Percentiles rank a stretch among this genome's conserved stretches.
Conservation (phyloP, 352 stramenopile species). For the Globisporangium cylindrosporum region DNA sequence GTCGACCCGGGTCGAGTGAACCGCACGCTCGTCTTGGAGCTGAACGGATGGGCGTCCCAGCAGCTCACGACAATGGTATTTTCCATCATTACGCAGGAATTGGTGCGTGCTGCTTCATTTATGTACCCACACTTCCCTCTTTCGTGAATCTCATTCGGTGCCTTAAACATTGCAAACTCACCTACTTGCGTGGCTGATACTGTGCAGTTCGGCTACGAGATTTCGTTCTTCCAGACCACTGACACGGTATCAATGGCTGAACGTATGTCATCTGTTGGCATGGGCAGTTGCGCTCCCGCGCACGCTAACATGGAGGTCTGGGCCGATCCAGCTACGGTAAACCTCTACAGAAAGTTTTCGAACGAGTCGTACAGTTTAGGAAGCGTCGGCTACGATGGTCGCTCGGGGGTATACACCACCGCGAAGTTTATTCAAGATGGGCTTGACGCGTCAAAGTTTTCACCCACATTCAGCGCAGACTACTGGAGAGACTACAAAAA, state of each 20-base stretch:
- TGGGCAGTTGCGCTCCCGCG: constrained; percentile 25
- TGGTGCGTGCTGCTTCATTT: constrained; percentile 22
- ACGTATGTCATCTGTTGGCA: constrained; percentile 29
- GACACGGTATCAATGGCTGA: constrained; percentile 23
- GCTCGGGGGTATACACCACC: constrained; percentile 39
- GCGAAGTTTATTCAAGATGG: constrained; percentile 32
- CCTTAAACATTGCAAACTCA: background rate
- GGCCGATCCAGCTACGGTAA: constrained; percentile 6
- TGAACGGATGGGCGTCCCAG: constrained; percentile 38
- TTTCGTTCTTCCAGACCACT: constrained; percentile 31
- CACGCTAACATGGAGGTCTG: constrained; percentile 31
- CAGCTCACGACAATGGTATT: constrained; percentile 35
- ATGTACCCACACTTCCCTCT: background rate
- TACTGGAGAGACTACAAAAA: constrained; percentile 49
- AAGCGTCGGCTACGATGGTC: constrained; percentile 38
- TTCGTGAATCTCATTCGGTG: background rate
- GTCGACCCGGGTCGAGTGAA: constrained; percentile 30
- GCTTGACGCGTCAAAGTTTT: constrained; percentile 13
- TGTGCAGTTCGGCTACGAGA: constrained; percentile 36
- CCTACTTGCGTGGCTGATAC: background rate
- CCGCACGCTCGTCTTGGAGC: constrained; percentile 44
- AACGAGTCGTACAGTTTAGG: constrained; percentile 38
- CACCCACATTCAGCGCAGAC: constrained; percentile 31
- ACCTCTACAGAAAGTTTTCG: constrained; percentile 6
- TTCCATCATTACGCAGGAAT: constrained; percentile 45